Evolutionary conservation across 352 stramenopile genomes (phyloP), one percentile per base, ranked within the genome.

Genomic region (Globisporangium barbulae): DNA sequence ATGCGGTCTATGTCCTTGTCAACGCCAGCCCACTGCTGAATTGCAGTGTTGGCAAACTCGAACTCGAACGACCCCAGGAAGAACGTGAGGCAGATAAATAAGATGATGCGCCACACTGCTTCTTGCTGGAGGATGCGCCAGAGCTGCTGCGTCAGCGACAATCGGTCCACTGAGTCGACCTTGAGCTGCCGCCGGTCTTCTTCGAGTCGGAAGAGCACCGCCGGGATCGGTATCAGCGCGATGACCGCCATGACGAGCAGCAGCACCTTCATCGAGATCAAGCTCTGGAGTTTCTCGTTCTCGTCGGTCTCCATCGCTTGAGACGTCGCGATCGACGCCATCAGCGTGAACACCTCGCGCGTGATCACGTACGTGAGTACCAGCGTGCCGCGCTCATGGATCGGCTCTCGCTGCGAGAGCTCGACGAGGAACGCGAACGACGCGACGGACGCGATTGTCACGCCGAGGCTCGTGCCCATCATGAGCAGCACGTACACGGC

Each of bases 41-140:
- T 61, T 8, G 83, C 80, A 0, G 71, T 58, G 25, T 72, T 65
- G 1, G 69, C 79, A 53, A 89, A 88, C 22, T 79, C 78, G 54
- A 93, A 91, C 63, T 81, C 61, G 65, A 93, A 93, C 5, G 69
- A 78, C 0, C 80, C 64, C 39, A 89, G 56, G 50, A 93, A 88
- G 13, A 88, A 73, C 2, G 67, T 71, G 19, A 67, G 70, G 61
- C 81, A 89, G 64, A 90, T 81, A 59, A 90, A 91, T 17, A 89
- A 59, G 42, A 93, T 73, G 44, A 90, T 86, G 12, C 81, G 84
- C 77, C 79, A 93, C 33, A 90, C 82, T 0, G 80, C 80, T 41
- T 93, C 70, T 69, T 93, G 81, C 71, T 93, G 81, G 7, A 93
- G 61, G 50, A 89, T 88, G 35, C 74, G 83, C 81, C 84, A 91